Percentiles rank a stretch among this genome's conserved stretches.
Conservation (phyloP, 2,329 filamentous ascomycete species). For the Purpureocillium lavendulum region DNA sequence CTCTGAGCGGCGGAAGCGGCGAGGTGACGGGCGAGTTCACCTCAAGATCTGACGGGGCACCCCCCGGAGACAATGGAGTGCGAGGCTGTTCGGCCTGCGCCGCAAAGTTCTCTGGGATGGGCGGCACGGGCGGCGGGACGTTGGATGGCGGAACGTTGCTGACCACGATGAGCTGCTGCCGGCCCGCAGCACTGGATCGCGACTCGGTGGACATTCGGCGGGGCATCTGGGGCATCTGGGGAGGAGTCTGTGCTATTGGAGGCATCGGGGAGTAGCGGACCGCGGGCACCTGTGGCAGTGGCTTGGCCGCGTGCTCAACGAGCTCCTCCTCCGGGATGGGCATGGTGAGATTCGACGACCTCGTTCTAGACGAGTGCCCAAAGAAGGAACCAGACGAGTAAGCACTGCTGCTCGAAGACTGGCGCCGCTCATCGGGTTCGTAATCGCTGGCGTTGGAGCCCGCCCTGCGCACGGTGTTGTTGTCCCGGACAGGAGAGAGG, state of each 20-base stretch:
- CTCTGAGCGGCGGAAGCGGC: neutral
- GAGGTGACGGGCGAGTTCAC: neutral
- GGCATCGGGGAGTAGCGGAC: constrained; percentile 1
- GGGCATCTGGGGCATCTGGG: neutral
- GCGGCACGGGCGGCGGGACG: neutral
- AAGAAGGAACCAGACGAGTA: constrained; percentile 8
- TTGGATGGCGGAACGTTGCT: neutral
- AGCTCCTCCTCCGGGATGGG: constrained; percentile 10
- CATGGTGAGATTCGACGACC: constrained; percentile 6
- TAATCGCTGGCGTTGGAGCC: constrained; percentile 1
- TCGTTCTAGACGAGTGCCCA: constrained; percentile 4
- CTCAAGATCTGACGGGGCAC: constrained; percentile 2
- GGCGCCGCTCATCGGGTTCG: constrained; percentile 8
- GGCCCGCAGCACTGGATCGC: neutral
- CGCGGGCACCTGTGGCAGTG: constrained; percentile 5
- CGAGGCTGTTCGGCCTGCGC: neutral
- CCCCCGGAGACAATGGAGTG: neutral
- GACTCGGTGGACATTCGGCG: neutral
- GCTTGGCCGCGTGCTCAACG: constrained; percentile 1
- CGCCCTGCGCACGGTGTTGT: too few species aligned
- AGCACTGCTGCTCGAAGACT: constrained; percentile 9
- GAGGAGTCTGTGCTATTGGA: neutral
- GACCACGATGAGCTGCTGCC: constrained; percentile 4
- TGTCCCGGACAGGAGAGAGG: neutral
- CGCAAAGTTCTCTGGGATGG: neutral